phyloP scores from a whole-genome alignment of 177 flowering plant genomes.

The Tripterygium wilfordii region DNA sequence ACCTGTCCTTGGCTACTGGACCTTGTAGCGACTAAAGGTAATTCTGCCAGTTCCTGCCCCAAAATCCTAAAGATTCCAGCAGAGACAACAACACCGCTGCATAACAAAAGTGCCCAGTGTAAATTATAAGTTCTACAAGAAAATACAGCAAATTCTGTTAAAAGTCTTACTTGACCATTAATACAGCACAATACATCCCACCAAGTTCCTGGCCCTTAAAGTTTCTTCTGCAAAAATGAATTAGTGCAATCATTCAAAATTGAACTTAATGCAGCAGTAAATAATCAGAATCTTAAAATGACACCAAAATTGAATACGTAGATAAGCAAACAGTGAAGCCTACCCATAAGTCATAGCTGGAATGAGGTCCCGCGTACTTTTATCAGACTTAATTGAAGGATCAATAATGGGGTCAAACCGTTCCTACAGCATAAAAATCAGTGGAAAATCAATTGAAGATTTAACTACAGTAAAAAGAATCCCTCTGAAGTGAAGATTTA shows the following conservation, averaged over 20 bases:
- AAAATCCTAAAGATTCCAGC: slow-evolving; percentile 74
- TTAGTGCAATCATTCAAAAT: not conserved
- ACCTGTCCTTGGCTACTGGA: slow-evolving; percentile 77
- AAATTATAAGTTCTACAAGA: not conserved
- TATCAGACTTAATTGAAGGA: slow-evolving; percentile 20
- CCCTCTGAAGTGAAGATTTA: no score
- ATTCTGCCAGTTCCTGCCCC: slow-evolving; percentile 81
- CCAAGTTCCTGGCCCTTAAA: slow-evolving; percentile 59
- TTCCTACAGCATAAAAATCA: slow-evolving; percentile 37
- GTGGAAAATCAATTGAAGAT: not conserved
- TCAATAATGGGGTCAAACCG: slow-evolving; percentile 74
- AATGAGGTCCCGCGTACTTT: slow-evolving; percentile 50
- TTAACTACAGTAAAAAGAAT: no score
- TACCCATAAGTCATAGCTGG: slow-evolving; percentile 78
- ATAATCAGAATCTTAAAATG: not conserved
- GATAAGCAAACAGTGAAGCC: slow-evolving; percentile 6
- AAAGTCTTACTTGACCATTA: slow-evolving; percentile 66
- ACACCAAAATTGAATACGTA: not conserved
- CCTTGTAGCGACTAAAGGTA: slow-evolving; percentile 93
- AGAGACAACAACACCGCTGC: slow-evolving; percentile 75
- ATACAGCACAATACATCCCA: slow-evolving; percentile 77
- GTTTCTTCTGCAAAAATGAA: slow-evolving; percentile 36
- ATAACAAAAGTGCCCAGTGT: not conserved
- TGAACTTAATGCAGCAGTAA: not conserved
- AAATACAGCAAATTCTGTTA: not conserved